Percentiles rank a stretch among this genome's conserved stretches.
phyloP scores from a whole-genome alignment of 495 filamentous ascomycete genomes.

The Penicillium tannophilum region DNA sequence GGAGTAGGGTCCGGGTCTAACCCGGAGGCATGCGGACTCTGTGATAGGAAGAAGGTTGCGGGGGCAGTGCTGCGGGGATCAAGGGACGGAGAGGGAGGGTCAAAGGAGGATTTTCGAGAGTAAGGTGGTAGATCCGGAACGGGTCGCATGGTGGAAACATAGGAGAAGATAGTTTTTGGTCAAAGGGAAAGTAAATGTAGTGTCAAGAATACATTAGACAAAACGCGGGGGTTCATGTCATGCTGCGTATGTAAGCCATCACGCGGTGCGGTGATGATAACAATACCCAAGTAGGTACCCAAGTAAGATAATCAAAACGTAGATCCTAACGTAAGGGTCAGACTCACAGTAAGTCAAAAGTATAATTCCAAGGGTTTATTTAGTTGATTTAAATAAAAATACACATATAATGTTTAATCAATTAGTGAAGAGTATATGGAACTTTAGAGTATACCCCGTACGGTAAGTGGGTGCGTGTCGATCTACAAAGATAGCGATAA shows the following conservation, averaged over 20 bases:
- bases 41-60: constrained; percentile 52
- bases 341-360: neutral
- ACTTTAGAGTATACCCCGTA: too few relatives aligned
- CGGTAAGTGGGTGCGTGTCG: too few relatives aligned
- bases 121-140: constrained; percentile 34
- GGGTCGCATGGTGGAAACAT: constrained; percentile 42
- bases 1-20: constrained; percentile 28
- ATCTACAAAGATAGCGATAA: neutral
- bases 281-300: constrained; percentile 9
- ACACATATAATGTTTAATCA: too few relatives aligned
- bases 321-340: neutral
- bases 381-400: too few relatives aligned
- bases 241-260: constrained; percentile 29
- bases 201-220: neutral
- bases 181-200: constrained; percentile 3
- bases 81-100: constrained; percentile 36
- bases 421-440: too few relatives aligned
- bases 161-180: constrained; percentile 3
- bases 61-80: constrained; percentile 45
- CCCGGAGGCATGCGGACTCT: constrained; percentile 32
- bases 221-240: constrained; percentile 16
- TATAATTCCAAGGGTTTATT: too few relatives aligned
- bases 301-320: constrained; percentile 1
- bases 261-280: constrained; percentile 10
- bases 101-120: constrained; percentile 40